These are phyloP conservation scores for Tolypocladium cylindrosporum DNA, from an alignment of 2,329 filamentous ascomycete genomes.

Conservation along the genomic window DNA sequence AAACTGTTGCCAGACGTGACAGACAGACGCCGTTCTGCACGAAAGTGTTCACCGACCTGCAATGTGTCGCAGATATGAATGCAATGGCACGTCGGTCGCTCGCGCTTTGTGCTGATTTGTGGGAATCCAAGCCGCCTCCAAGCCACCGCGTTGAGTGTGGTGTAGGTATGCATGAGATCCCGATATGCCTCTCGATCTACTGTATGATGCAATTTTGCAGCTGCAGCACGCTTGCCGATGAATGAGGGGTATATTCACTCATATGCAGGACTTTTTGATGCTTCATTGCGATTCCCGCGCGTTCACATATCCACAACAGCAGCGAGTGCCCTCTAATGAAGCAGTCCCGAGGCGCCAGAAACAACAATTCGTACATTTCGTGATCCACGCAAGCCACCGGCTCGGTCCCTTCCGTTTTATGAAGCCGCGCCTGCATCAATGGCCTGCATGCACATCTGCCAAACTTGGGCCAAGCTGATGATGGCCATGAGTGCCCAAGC, in stretches of 20 bases:
- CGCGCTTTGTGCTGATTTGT: no score
- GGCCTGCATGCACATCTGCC: background rate
- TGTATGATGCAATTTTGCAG: background rate
- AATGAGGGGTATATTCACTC: background rate
- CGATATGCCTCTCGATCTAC: background rate
- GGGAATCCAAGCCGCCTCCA: background rate
- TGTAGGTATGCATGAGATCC: background rate
- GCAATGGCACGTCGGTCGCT: background rate
- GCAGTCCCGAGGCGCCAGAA: background rate
- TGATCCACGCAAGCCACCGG: background rate
- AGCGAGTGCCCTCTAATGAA: background rate
- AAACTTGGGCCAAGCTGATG: background rate
- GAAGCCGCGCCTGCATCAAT: background rate
- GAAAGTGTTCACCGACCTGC: background rate
- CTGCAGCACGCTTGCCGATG: background rate
- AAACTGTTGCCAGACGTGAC: background rate
- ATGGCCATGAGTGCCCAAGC: background rate
- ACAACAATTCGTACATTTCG: background rate
- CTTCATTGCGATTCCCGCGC: background rate
- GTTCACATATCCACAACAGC: background rate
- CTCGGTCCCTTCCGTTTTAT: background rate
- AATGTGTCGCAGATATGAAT: background rate
- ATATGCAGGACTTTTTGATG: no score
- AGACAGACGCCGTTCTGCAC: background rate
- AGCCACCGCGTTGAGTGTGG: background rate